Evolutionary conservation across 192 early-diverging fungal genomes (phyloP).

Genomic region (Spinellus fusiger): DNA sequence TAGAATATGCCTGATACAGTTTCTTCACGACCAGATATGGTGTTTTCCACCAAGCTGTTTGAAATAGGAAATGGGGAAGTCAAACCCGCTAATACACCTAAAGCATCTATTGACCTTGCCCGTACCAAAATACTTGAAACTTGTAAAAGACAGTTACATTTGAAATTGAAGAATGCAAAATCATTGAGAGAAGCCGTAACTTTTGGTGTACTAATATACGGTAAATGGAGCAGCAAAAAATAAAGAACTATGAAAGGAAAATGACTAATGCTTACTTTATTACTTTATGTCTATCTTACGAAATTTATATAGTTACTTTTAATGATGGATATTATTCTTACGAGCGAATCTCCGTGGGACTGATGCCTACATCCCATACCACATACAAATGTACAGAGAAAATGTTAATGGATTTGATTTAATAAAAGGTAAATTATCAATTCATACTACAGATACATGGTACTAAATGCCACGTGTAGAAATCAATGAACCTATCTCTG

Average conservation of each 20-base stretch:
- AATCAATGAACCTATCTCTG: constrained; percentile 6
- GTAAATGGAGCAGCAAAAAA: constrained; percentile 1
- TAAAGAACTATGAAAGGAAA: background rate
- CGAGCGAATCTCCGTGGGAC: constrained; percentile 8
- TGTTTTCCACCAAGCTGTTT: background rate
- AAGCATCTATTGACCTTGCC: constrained; percentile 4
- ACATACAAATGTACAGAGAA: constrained; percentile 7
- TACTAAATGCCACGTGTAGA: constrained; percentile 4
- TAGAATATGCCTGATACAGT: constrained; percentile 9
- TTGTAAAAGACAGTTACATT: constrained; percentile 2
- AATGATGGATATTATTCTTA: constrained; percentile 10
- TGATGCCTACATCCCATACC: constrained; percentile 1
- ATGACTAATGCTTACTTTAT: background rate
- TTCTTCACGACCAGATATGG: constrained; percentile 6
- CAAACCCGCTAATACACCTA: background rate
- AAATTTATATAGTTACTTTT: constrained; percentile 3
- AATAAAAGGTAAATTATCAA: background rate
- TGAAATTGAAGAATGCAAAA: background rate
- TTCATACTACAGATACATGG: background rate
- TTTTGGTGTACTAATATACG: constrained; percentile 9
- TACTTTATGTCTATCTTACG: constrained; percentile 2
- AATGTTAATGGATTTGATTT: constrained; percentile 5
- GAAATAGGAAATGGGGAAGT: constrained; percentile 9
- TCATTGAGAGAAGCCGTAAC: constrained; percentile 4
- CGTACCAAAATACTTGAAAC: constrained; percentile 2